Base-by-base conservation (phyloP, 1,284 basidiomycete genomes). In the Irpex lacteus region DNA sequence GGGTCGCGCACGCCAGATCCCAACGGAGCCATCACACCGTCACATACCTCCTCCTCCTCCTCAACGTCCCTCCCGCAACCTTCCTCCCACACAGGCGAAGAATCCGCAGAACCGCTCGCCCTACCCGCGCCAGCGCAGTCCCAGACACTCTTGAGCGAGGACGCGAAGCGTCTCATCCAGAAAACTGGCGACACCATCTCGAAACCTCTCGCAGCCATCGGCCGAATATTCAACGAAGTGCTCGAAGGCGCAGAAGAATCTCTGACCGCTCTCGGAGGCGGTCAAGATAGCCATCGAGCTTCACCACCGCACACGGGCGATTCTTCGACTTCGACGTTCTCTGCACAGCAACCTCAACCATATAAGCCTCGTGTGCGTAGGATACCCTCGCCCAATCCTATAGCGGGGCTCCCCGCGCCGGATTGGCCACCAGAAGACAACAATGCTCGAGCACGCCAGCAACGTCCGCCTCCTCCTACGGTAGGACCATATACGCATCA, bases 161-260 rank as follows among this genome's bases (percentile, higher is more conserved):
- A 95, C 71, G 95, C 95, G 0, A 86, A 86, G 53, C 84, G 89
- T 15, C 85, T 97, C 54, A 81, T 98, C 63, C 91, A 95, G 75
- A 90, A 91, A 71, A 96, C 95, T 0, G 92, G 94, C 4, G 93
- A 95, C 72, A 92, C 87, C 0, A 89, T 97, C 64, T 92, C 90
- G 13, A 94, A 94, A 72, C 95, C 95, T 4, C 81, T 98, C 11
- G 92, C 81, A 66, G 94, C 95, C 1, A 91, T 98, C 61, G 87
- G 94, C 8, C 87, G 91, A 65, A 95, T 98, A 67, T 90, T 98
- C 72, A 90, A 83, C 69, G 91, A 90, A 63, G 91, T 89, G 0
- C 75, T 93, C 6, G 91, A 93, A 69, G 77, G 77, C 53, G 75
- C 77, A 2, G 80, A 80, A 60, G 77, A 76, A 61, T 72, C 70